A percentile compares a stretch with the other conserved stretches of the same genome.
These are phyloP conservation scores for Pluteus cervinus DNA, from an alignment of 768 basidiomycete species.

Conservation along the genomic window DNA sequence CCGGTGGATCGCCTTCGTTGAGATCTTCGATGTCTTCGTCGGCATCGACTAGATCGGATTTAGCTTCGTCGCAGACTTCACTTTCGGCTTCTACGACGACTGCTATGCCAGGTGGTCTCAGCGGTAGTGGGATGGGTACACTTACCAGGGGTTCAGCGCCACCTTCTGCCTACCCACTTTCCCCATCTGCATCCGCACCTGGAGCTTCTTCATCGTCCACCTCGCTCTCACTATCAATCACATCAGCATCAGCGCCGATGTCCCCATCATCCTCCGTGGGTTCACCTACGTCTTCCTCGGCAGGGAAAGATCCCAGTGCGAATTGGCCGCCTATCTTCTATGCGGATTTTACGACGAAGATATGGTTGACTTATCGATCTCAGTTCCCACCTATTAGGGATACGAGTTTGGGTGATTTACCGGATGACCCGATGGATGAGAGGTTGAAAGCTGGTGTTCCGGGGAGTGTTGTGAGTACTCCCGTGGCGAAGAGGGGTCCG, in stretches of 20 bases:
- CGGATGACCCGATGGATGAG: no score
- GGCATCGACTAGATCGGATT: no score
- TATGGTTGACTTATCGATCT: conserved; percentile 92
- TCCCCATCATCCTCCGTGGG: conserved; percentile 7
- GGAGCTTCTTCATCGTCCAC: conserved; percentile 7
- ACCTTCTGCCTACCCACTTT: conserved; percentile 10
- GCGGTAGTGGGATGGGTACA: no score
- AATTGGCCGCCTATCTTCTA: conserved; percentile 84
- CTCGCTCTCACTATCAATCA: neutral
- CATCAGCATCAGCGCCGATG: conserved; percentile 5
- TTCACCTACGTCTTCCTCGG: neutral
- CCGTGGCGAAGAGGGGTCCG: conserved; percentile 35
- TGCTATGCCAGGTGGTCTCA: no score
- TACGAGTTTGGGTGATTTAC: conserved; percentile 33
- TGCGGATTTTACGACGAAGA: conserved; percentile 78
- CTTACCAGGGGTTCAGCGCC: no score
- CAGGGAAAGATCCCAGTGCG: conserved; percentile 16
- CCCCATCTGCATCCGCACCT: conserved; percentile 11
- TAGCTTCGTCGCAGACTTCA: no score
- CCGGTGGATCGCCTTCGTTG: no score
- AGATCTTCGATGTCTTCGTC: no score
- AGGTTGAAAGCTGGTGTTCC: no score
- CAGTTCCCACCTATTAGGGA: conserved; percentile 82
- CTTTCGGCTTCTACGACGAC: no score
- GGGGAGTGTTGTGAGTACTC: conserved; percentile 21